A percentile compares a stretch with the other conserved stretches of the same genome.
phyloP scores from a whole-genome alignment of 441 rosid species.

The Pelargonium cotyledonis region DNA sequence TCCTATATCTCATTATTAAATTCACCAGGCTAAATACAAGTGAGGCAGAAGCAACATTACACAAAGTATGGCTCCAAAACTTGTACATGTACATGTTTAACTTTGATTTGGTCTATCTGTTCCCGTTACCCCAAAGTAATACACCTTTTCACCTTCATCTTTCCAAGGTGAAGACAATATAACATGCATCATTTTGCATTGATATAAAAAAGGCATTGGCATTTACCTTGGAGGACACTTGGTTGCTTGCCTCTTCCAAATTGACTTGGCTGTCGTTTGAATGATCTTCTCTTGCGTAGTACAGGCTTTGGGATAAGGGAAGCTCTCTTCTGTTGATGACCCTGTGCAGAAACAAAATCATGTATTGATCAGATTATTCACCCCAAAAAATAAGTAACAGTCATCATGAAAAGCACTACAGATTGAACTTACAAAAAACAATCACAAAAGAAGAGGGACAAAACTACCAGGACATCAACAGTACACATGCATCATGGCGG shows the following conservation, averaged over 20 bases:
- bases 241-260: slow-evolving; percentile 70
- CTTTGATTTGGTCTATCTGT: neutral
- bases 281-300: slow-evolving; percentile 75
- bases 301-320: slow-evolving; percentile 49
- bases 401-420: neutral
- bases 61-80: neutral
- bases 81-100: neutral
- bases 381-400: neutral
- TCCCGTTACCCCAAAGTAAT: neutral
- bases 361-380: neutral
- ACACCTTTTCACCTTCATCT: neutral
- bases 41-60: neutral
- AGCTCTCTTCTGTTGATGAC: slow-evolving; percentile 56
- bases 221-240: slow-evolving; percentile 45
- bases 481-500: neutral
- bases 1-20: neutral
- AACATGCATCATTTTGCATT: neutral
- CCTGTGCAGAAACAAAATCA: slow-evolving; percentile 32
- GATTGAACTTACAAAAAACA: neutral
- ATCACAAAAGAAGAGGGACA: neutral
- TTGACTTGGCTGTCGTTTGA: slow-evolving; percentile 66
- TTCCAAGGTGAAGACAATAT: neutral
- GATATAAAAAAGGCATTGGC: neutral
- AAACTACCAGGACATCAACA: neutral
- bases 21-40: no score